phyloP scores from a whole-genome alignment of 192 early-diverging fungal species.

The Paraglomus occultum region DNA sequence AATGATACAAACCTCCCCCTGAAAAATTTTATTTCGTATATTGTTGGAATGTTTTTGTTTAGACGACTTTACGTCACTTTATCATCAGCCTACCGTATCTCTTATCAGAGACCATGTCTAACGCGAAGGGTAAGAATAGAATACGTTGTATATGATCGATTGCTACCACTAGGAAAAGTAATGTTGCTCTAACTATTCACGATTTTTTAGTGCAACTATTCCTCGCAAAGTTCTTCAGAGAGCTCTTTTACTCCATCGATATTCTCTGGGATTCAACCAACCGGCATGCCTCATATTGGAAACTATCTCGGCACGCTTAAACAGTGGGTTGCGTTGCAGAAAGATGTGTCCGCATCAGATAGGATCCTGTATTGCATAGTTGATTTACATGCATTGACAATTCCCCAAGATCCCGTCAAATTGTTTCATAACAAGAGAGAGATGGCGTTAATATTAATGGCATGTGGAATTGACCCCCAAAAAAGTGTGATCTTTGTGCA shows the following conservation, averaged over 20 bases:
- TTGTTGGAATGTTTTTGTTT: no score
- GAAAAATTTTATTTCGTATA: no score
- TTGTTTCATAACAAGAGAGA: constrained; percentile 66
- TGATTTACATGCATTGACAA: constrained; percentile 88
- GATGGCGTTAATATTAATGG: constrained; percentile 74
- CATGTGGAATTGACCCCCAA: constrained; percentile 80
- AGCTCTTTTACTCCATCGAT: constrained; percentile 36
- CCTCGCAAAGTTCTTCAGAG: background rate
- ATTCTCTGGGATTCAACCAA: constrained; percentile 93
- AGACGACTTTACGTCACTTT: no score
- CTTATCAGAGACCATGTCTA: no score
- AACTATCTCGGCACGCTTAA: constrained; percentile 90
- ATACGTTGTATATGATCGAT: no score
- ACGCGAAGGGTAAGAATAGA: no score
- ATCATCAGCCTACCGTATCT: no score
- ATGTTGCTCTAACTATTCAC: no score
- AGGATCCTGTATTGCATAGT: constrained; percentile 75
- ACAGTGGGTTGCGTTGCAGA: constrained; percentile 83
- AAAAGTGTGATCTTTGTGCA: constrained; percentile 81
- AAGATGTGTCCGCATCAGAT: constrained; percentile 32
- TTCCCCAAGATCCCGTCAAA: constrained; percentile 60
- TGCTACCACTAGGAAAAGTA: no score
- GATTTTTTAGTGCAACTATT: no score
- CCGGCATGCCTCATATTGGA: constrained; percentile 88
- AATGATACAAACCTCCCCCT: no score